Evolutionary conservation across 352 stramenopile genomes (phyloP).

Genomic region (Pythium folliculosum): DNA sequence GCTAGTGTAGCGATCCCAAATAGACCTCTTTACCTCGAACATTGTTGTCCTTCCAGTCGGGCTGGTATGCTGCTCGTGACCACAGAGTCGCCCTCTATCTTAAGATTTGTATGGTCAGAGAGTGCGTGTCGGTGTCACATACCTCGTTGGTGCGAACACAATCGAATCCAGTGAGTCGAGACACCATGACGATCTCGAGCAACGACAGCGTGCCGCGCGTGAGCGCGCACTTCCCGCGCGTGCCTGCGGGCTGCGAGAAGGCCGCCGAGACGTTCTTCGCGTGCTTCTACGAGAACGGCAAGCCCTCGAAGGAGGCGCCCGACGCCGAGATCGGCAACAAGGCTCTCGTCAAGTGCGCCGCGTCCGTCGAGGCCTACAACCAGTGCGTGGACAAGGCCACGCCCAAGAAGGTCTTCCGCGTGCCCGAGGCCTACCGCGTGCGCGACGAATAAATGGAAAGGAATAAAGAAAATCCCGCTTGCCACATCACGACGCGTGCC

Average conservation of each 20-base stretch:
- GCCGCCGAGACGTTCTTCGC: constrained; percentile 73
- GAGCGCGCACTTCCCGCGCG: constrained; percentile 77
- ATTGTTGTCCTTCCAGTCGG: too few relatives aligned
- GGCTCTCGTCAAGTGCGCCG: constrained; percentile 58
- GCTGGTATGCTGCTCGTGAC: too few relatives aligned
- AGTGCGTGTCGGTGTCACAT: constrained; percentile 33
- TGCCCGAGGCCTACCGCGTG: constrained; percentile 78
- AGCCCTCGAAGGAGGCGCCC: constrained; percentile 53
- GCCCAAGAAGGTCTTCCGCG: constrained; percentile 79
- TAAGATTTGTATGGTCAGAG: constrained; percentile 48
- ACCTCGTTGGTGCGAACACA: constrained; percentile 22
- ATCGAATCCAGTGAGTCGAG: constrained; percentile 13
- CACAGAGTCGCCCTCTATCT: constrained; percentile 26
- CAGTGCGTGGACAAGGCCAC: constrained; percentile 63
- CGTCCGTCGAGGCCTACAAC: constrained; percentile 69
- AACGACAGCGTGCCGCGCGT: constrained; percentile 48
- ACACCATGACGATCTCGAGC: constrained; percentile 6
- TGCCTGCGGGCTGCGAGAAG: constrained; percentile 70
- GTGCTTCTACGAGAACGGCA: constrained; percentile 84
- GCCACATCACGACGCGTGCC: too few relatives aligned
- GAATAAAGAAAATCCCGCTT: too few relatives aligned
- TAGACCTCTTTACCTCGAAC: constrained; percentile 14
- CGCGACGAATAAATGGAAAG: constrained; percentile 42
- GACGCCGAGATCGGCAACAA: constrained; percentile 70
- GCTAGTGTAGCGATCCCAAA: constrained; percentile 23